Conservation (phyloP, 169 alveolate genomes). For the Plasmodium knowlesi region DNA sequence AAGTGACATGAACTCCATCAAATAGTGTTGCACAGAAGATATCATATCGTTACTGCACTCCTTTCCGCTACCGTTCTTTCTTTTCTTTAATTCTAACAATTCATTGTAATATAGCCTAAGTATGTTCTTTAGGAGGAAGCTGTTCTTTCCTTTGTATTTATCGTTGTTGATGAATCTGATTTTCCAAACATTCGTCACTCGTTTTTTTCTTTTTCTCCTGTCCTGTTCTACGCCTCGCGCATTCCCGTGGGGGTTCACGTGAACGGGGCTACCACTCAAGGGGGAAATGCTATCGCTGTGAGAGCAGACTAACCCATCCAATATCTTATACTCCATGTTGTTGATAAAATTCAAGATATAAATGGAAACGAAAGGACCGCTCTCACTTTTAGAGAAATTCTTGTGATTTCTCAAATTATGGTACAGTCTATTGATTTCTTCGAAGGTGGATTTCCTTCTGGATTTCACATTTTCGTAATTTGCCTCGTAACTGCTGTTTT, state of each 20-base stretch:
- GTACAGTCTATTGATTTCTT: conserved; percentile 37
- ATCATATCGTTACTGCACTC: not conserved
- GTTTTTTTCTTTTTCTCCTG: not conserved
- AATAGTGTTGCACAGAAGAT: conserved; percentile 7
- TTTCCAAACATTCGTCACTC: conserved; percentile 27
- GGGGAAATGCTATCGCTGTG: not conserved
- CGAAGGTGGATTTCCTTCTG: conserved; percentile 38
- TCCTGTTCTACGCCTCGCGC: not conserved
- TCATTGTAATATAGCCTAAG: conserved; percentile 41
- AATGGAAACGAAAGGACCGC: conserved; percentile 14
- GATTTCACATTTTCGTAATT: conserved; percentile 5
- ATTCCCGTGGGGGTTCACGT: not conserved
- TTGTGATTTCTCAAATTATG: conserved; percentile 24
- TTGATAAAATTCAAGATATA: conserved; percentile 42
- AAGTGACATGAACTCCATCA: not conserved
- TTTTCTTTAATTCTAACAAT: conserved; percentile 27
- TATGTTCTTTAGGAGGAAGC: conserved; percentile 48
- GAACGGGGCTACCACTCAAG: not conserved
- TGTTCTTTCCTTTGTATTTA: conserved; percentile 59
- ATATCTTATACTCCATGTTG: conserved; percentile 44
- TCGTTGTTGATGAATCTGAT: conserved; percentile 49
- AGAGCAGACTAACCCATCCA: not conserved
- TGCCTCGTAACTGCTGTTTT: not conserved
- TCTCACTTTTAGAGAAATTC: conserved; percentile 28
- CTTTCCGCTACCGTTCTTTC: not conserved